Conservation (phyloP, 495 filamentous ascomycete genomes). For the Rostrohypoxylon terebratum region DNA sequence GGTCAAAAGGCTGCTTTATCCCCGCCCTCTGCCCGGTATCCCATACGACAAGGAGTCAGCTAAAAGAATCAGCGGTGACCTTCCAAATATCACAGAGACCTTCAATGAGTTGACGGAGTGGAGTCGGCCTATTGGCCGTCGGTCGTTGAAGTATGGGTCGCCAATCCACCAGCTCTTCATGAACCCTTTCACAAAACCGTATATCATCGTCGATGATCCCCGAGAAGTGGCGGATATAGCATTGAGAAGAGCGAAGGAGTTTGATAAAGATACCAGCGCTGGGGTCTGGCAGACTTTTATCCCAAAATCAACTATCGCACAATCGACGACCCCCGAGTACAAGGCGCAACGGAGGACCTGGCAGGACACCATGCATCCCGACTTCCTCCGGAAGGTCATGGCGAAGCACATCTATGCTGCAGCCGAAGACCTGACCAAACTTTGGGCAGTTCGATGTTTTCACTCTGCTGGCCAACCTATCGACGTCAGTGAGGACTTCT, state of each 20-base stretch:
- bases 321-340: slow-evolving; percentile 47
- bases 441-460: slow-evolving; percentile 48
- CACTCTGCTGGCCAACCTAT: slow-evolving; percentile 47
- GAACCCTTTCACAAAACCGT: slow-evolving; percentile 33
- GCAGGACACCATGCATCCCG: slow-evolving; percentile 49
- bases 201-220: slow-evolving; percentile 49
- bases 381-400: slow-evolving; percentile 49
- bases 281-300: slow-evolving; percentile 45
- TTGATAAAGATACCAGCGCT: slow-evolving; percentile 39
- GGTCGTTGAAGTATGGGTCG: slow-evolving; percentile 33
- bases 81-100: slow-evolving; percentile 35
- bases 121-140: not conserved
- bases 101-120: slow-evolving; percentile 42
- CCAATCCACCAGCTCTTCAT: slow-evolving; percentile 49
- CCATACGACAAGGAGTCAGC: slow-evolving; percentile 51
- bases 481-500: slow-evolving; percentile 47
- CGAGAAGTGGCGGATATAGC: slow-evolving; percentile 49
- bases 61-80: slow-evolving; percentile 48
- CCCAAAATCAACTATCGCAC: slow-evolving; percentile 40
- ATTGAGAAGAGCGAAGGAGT: slow-evolving; percentile 49
- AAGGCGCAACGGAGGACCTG: slow-evolving; percentile 50
- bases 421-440: slow-evolving; percentile 46
- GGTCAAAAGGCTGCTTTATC: slow-evolving; percentile 29
- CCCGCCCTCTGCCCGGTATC: slow-evolving; percentile 52
- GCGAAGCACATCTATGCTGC: slow-evolving; percentile 49